phyloP scores from a whole-genome alignment of 495 filamentous ascomycete genomes.

The Penicillium robsamsonii region DNA sequence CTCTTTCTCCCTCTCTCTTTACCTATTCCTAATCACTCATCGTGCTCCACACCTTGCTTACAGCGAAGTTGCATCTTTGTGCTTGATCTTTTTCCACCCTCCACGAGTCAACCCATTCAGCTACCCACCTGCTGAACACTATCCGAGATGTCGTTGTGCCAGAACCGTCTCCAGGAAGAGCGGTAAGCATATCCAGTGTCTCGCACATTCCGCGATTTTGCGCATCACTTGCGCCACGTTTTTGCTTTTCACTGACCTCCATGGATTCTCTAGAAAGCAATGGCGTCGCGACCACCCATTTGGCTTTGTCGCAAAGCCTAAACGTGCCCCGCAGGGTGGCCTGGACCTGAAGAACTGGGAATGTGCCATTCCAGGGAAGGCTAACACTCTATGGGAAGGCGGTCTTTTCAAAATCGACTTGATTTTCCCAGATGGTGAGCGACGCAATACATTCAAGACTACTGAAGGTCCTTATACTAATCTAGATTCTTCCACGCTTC shows the following conservation, averaged over 20 bases:
- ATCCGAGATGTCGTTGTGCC: conserved; percentile 75
- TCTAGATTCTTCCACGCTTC: conserved; percentile 17
- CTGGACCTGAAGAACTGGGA: conserved; percentile 95
- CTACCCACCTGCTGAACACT: conserved; percentile 1
- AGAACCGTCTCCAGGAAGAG: conserved; percentile 88
- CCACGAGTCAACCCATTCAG: background rate
- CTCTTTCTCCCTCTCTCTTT: background rate
- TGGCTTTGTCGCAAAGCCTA: conserved; percentile 90
- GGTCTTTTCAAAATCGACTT: conserved; percentile 93
- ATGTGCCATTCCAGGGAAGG: conserved; percentile 92
- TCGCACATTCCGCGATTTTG: background rate
- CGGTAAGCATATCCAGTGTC: conserved; percentile 52
- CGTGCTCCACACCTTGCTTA: background rate
- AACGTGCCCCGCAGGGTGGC: conserved; percentile 72
- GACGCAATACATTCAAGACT: conserved; percentile 11
- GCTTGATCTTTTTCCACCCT: conserved; percentile 4
- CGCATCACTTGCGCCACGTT: conserved; percentile 1
- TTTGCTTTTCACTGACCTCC: conserved; percentile 18
- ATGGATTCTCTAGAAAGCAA: conserved; percentile 65
- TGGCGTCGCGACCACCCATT: conserved; percentile 98
- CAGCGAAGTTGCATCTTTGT: background rate
- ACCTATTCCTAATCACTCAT: background rate
- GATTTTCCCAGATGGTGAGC: conserved; percentile 90
- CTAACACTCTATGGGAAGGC: conserved; percentile 95
- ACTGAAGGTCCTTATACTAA: conserved; percentile 15